Evolutionary conservation across 257 asterid species (phyloP).

Genomic region (Ilex asprella): DNA sequence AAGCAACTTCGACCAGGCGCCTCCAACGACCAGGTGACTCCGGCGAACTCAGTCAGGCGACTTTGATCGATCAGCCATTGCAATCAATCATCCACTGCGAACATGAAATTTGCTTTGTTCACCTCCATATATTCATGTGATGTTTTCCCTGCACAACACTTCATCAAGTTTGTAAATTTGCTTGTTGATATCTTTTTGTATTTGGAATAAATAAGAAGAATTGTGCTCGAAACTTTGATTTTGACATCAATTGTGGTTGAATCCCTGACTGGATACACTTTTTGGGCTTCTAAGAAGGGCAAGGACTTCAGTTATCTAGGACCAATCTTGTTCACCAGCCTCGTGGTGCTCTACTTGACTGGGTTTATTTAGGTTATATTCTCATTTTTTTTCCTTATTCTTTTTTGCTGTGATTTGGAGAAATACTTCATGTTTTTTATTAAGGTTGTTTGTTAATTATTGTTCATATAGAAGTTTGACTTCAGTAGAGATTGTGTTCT

Average conservation of each 20-base stretch:
- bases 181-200: slow-evolving; percentile 2
- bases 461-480: too few relatives aligned
- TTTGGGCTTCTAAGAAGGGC: slow-evolving; percentile 99
- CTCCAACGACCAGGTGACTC: too few relatives aligned
- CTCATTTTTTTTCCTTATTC: slow-evolving; percentile 1
- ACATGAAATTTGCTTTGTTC: too few relatives aligned
- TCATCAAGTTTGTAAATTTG: neutral
- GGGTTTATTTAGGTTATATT: slow-evolving; percentile 71
- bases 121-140: slow-evolving; percentile 1
- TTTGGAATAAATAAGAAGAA: slow-evolving; percentile 43
- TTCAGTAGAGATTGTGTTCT: too few relatives aligned
- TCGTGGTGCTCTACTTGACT: slow-evolving; percentile 65
- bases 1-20: too few relatives aligned
- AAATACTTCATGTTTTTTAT: too few relatives aligned
- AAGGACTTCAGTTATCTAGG: slow-evolving; percentile 94
- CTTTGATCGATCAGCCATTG: too few relatives aligned
- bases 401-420: neutral
- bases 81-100: too few relatives aligned
- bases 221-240: slow-evolving; percentile 88
- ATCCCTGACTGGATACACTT: slow-evolving; percentile 85
- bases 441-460: too few relatives aligned
- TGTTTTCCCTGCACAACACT: neutral
- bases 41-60: too few relatives aligned
- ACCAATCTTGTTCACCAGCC: slow-evolving; percentile 93
- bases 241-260: slow-evolving; percentile 89